Evolutionary conservation across 2,329 filamentous ascomycete genomes (phyloP), one percentile per base, ranked within the genome.

Genomic region (Waltergamsia citrina): DNA sequence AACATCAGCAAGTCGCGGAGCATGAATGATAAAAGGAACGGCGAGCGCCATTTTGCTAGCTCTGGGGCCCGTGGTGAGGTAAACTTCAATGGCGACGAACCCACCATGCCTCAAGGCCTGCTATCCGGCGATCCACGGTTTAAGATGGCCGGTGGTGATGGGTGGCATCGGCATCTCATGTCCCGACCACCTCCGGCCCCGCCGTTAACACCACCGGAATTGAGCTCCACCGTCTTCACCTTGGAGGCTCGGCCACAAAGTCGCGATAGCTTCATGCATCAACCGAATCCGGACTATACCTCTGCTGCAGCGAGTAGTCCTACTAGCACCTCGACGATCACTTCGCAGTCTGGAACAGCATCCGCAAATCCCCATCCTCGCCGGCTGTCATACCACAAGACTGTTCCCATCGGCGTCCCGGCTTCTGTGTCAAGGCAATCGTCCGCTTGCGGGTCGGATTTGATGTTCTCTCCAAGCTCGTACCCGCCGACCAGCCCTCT

Each of bases 231-330:
- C 27, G 48, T 59, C 35, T 68, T 65, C 42, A 55, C 57, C 10
- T 60, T 69, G 38, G 39, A 42, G 19, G 43, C 43, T 18, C 14
- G 30, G 6, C 26, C 25, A 7, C 32, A 37, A 22, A 26, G 29
- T 22, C 46, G 48, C 20, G 52, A 57, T 38, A 56, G 49, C 37
- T 58, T 59, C 40, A 64, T 71, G 38, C 58, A 67, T 41, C 67
- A 69, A 40, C 60, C 63, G 3, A 67, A 69, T 40, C 67, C 67
- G 1, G 65, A 70, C 41, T 69, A 69, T 50, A 47, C 49, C 23
- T 41, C 49, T 27, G 33, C 44, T 11, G 40, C 51, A 9, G 42
- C 49, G 22, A n/a, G n/a, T n/a, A n/a, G n/a, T n/a, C n/a, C n/a
- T n/a, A 22, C 51, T 34, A 40, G 44, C 45, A 10, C 26, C n/a